Evolutionary conservation across 2,329 filamentous ascomycete species (phyloP), one percentile per base, ranked within the genome.

Genomic region (Drechslerella stenobrocha): DNA sequence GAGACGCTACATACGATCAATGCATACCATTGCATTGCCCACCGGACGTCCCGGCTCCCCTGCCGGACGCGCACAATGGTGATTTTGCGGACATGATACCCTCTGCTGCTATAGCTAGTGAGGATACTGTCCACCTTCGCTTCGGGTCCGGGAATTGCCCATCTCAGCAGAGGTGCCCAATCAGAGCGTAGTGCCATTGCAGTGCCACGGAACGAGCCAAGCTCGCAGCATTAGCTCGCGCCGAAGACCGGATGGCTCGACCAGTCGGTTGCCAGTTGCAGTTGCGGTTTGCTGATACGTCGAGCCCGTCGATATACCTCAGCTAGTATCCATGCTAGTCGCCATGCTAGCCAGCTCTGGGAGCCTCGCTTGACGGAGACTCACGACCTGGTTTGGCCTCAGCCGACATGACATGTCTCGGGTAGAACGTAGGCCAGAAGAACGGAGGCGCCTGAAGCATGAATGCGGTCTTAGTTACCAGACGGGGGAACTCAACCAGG

Each of bases 301-400:
- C 34, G 4, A 20, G 37, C 22, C n/a, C 37, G 22, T 8, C 5
- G 22, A 8, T 26, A 11, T 34, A 11, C 18, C 18, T 5, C 23
- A 26, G 24, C 28, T 45, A n/a, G 4, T 13, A 34, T 45, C 52
- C 24, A 56, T n/a, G n/a, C n/a, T n/a, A n/a, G n/a, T n/a, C n/a
- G n/a, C n/a, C n/a, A n/a, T n/a, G n/a, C n/a, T n/a, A n/a, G 28
- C 24, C 22, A 20, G 34, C n/a, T 15, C 18, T 23, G 35, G 34
- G n/a, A 58, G 15, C 11, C 44, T 57, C 53, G 53, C 53, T 48
- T 57, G n/a, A n/a, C n/a, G n/a, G n/a, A n/a, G n/a, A n/a, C n/a
- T n/a, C 42, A 22, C 7, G 34, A 37, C 37, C 37, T 18, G 37
- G 37, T 42, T 20, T n/a, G n/a, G 37, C 37, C 37, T 42, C 37